These are phyloP conservation scores for Rosa lucieae DNA, from an alignment of 306 rosid species.

Conservation along the genomic window DNA sequence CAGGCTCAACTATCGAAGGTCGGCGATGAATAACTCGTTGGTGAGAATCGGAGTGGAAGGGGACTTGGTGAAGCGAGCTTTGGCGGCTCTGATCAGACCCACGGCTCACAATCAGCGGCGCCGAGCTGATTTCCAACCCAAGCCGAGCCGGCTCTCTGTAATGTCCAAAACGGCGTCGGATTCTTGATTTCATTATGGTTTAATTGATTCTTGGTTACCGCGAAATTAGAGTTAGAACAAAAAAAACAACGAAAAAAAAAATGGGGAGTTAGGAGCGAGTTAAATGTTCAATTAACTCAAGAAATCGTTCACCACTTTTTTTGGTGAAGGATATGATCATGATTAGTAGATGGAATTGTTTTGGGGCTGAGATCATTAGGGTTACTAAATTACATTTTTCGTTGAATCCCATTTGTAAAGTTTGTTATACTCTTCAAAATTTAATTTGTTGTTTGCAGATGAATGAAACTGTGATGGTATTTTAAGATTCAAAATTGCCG, in stretches of 20 bases:
- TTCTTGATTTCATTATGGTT: neutral
- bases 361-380: no score
- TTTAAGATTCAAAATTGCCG: no score
- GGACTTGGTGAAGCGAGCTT: conserved; percentile 41
- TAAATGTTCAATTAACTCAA: neutral
- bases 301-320: neutral
- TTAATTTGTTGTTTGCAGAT: no score
- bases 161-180: conserved; percentile 37
- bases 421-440: no score
- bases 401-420: no score
- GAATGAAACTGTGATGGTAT: no score
- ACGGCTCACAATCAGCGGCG: conserved; percentile 54
- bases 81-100: conserved; percentile 49
- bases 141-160: conserved; percentile 52
- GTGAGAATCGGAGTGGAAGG: conserved; percentile 65
- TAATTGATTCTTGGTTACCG: neutral
- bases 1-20: conserved; percentile 43
- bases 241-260: no score
- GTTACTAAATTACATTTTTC: no score
- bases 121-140: conserved; percentile 54
- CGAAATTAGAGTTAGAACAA: neutral
- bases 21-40: conserved; percentile 74
- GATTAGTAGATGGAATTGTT: no score
- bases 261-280: neutral
- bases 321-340: no score